Conservation (phyloP, 768 basidiomycete species). For the Tylopilus subfusipes region DNA sequence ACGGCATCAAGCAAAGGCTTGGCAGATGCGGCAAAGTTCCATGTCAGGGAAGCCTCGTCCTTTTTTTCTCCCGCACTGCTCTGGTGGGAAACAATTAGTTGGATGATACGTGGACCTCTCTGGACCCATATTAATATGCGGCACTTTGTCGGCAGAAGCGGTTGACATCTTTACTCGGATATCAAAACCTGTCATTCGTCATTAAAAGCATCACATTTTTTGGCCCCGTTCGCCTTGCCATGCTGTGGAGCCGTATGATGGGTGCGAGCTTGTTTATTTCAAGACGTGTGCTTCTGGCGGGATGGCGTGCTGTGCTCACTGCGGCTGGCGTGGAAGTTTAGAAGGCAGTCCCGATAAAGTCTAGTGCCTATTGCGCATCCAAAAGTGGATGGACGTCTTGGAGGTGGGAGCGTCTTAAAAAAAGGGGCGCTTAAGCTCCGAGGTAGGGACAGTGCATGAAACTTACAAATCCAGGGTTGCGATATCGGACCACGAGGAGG, state of each 20-base stretch:
- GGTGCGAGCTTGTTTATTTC: conserved; percentile 15
- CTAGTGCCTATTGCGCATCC: not conserved
- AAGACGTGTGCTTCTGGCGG: conserved; percentile 1
- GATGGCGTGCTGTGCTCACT: conserved; percentile 24
- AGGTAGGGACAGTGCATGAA: conserved; percentile 15
- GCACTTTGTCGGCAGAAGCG: conserved; percentile 5
- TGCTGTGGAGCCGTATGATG: conserved; percentile 21
- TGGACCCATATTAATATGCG: not conserved
- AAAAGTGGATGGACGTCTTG: conserved; percentile 5
- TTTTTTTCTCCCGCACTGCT: not conserved
- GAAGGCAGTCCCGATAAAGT: conserved; percentile 7
- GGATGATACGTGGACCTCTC: not conserved
- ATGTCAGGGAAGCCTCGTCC: not conserved
- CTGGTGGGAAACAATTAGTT: not conserved
- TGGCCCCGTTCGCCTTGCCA: conserved; percentile 6
- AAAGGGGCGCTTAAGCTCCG: conserved; percentile 36
- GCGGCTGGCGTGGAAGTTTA: conserved; percentile 6
- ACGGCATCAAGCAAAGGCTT: conserved; percentile 1
- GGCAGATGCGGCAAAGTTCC: conserved; percentile 2
- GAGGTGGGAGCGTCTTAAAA: conserved; percentile 11
- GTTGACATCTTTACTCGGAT: not conserved
- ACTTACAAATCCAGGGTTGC: conserved; percentile 22
- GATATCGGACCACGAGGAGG: conserved; percentile 12
- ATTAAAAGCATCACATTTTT: conserved; percentile 1
- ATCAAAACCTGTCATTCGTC: not conserved